Conservation (phyloP, 768 basidiomycete genomes). For the Hygrocybe coccinea region DNA sequence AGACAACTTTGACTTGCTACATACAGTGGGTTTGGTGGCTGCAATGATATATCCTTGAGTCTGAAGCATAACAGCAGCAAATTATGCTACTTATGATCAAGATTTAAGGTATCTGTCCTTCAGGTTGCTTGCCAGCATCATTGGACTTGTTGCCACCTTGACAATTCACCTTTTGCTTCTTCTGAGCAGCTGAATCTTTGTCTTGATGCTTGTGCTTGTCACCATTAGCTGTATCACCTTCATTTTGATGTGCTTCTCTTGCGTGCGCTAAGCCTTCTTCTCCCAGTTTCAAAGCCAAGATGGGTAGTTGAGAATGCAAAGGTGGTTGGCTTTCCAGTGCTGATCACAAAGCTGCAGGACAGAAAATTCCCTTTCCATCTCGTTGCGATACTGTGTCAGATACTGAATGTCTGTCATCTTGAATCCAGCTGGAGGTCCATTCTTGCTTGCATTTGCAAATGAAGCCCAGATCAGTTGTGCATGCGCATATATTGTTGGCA, state of each 20-base stretch:
- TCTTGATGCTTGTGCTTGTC: slow-evolving; percentile 1
- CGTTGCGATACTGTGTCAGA: background rate
- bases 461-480: background rate
- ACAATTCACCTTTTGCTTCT: background rate
- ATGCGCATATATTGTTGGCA: slow-evolving; percentile 2
- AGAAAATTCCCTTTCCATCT: slow-evolving; percentile 1
- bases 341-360: background rate
- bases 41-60: too few species aligned
- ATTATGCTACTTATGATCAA: too few species aligned
- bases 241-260: slow-evolving; percentile 1
- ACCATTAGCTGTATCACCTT: background rate
- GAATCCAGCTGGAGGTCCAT: background rate
- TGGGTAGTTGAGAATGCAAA: slow-evolving; percentile 4
- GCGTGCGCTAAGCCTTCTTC: background rate
- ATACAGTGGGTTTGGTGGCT: too few species aligned
- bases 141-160: background rate
- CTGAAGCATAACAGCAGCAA: too few species aligned
- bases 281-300: slow-evolving; percentile 3
- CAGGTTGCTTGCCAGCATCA: background rate
- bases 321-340: slow-evolving; percentile 4
- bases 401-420: background rate
- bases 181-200: background rate
- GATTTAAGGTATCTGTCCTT: background rate
- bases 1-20: too few species aligned
- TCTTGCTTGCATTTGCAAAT: background rate